Base-by-base conservation (phyloP, 306 rosid genomes). In the Trifolium repens region DNA sequence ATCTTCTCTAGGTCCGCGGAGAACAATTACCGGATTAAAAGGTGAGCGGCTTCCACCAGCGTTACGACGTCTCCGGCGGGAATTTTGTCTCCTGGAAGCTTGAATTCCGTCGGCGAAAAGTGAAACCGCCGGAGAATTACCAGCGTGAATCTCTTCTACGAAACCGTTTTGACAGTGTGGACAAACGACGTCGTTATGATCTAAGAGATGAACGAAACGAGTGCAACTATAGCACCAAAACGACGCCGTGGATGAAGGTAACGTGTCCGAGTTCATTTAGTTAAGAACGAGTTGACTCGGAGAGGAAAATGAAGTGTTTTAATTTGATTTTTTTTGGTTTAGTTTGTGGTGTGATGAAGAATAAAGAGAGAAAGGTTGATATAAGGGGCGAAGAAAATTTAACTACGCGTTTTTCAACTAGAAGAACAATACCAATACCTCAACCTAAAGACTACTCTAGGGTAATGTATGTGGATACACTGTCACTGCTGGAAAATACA, bases 181-280 rank as follows among this genome's bases (percentile, higher is more conserved):
- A 63, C 98, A 91, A 17, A 82, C 47, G 61, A 94, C 72, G 67
- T 82, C 46, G 81, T 85, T 76, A 0, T 80, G 82, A 12, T 37
- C 76, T 6, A 47, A 50, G 42, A 89, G 81, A 24, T 79, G 81
- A 69, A 91, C 86, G 80, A 86, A 88, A 0, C 96, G 91, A 0
- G 83, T 77, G 83, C 97, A 94, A 15, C 94, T 83, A 80, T 90
- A 89, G 75, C 98, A 94, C 98, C 97, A 91, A 82, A 86, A 91
- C 85, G 96, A 94, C 75, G 90, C 52, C 77, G 89, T 79, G 13
- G 89, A 60, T 55, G 84, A 55, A 44, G 83, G 79, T 42, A 76
- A 16, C 80, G 77, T 79, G 8, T 76, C 86, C 26, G 77, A 65
- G 66, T 66, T 66, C 89, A 89, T 85, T 14, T 24, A 5, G 27